Evolutionary conservation across 1,139 yeast species (phyloP), one percentile per base, ranked within the genome.

Genomic region (Yamadazyma jaroonii): DNA sequence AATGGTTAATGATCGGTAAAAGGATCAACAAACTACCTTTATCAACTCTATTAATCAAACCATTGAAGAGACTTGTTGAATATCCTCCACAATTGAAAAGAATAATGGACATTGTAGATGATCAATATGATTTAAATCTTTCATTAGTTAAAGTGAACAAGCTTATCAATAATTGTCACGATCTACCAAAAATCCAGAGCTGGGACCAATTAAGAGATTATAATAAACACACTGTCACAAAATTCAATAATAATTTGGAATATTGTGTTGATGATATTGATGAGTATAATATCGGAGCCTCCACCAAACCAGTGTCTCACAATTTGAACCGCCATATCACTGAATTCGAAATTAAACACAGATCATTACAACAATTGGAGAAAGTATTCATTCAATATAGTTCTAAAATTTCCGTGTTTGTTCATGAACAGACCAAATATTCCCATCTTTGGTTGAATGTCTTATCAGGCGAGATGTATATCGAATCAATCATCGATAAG

Each of bases 401-500:
- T 2, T 22, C 27, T 10, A 36, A 32, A 22, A 4, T 17, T 4
- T 17, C 20, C 4, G 4, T 17, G 6, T 56, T 54, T 34, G 34
- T 40, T 35, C 34, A 38, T 13, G 26, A 23, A 8, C 62, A 57
- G 39, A 31, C 38, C 11, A 25, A 30, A 15, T 54, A 47, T 36
- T 45, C 54, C 10, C 33, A 32, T 6, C 9, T 35, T n/a, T 57
- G 62, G 62, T 33, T 45, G 10, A 21, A 32, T 2, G 36, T 53
- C 3, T 37, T 56, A 33, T 44, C 40, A n/a, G 46, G 43, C 7
- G 42, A 40, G 13, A 34, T 39, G 9, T 48, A 43, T 24, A 46
- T 53, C 33, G 46, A 42, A 10, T 46, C 53, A 12, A 49, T 54
- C 38, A 54, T 52, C 38, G 45, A 48, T 12, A 40, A 51, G 31